Percentiles rank a stretch among this genome's conserved stretches.
phyloP scores from a whole-genome alignment of 345 rosid species.

The Gossypium anomalum region DNA sequence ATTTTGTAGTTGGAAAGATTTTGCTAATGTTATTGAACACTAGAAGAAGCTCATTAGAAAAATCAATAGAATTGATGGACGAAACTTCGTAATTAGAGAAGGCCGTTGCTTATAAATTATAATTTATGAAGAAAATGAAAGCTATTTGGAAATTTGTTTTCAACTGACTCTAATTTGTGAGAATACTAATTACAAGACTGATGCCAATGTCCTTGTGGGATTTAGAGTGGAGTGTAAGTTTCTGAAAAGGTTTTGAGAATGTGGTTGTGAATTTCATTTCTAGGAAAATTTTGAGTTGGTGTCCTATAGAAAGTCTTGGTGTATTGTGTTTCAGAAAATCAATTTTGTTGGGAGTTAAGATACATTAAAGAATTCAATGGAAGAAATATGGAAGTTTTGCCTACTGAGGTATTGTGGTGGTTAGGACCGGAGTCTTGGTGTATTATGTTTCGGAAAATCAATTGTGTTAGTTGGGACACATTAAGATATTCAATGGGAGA shows the following conservation, averaged over 20 bases:
- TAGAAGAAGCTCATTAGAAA: not conserved
- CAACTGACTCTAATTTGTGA: not conserved
- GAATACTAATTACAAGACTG: not conserved
- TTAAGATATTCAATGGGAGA: too few relatives aligned
- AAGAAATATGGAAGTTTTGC: not conserved
- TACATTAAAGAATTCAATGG: not conserved
- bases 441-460: not conserved
- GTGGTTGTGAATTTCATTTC: not conserved
- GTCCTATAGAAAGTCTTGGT: not conserved
- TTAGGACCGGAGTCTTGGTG: not conserved
- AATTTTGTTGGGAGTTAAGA: not conserved
- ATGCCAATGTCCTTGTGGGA: not conserved
- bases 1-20: not conserved
- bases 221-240: not conserved
- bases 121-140: conserved; percentile 2
- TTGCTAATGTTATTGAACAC: not conserved
- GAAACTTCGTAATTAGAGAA: not conserved
- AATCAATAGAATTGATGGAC: not conserved
- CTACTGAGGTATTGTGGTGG: not conserved
- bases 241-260: not conserved
- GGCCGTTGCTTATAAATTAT: not conserved
- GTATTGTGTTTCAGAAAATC: not conserved
- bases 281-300: conserved; percentile 3
- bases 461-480: too few relatives aligned
- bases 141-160: not conserved